Evolutionary conservation across 768 basidiomycete species (phyloP).

Genomic region (Rhizopogon rudus): DNA sequence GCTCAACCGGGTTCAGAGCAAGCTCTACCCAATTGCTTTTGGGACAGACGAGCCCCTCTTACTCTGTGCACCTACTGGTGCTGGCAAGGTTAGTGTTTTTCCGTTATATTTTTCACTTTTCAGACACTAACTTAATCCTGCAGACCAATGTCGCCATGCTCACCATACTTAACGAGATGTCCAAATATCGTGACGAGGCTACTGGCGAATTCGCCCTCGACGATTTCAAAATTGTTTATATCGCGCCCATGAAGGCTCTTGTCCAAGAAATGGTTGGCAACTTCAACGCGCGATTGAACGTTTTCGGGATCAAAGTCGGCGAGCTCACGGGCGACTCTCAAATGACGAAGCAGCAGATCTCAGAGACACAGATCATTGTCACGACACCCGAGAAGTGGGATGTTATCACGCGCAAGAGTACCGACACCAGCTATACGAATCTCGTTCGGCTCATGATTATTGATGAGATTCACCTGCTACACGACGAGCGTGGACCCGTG

Average conservation of each 20-base stretch:
- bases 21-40: slow-evolving; percentile 89
- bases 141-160: slow-evolving; percentile 99
- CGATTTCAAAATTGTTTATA: slow-evolving; percentile 94
- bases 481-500: slow-evolving; percentile 97
- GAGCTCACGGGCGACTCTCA: slow-evolving; percentile 97
- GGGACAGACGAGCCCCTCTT: slow-evolving; percentile 92
- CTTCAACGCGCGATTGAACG: slow-evolving; percentile 70
- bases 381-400: slow-evolving; percentile 99
- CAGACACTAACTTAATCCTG: slow-evolving; percentile 7
- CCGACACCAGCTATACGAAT: slow-evolving; percentile 95
- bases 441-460: slow-evolving; percentile 95
- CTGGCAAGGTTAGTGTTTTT: slow-evolving; percentile 77
- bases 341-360: slow-evolving; percentile 96
- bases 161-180: slow-evolving; percentile 85
- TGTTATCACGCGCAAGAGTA: slow-evolving; percentile 96
- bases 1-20: slow-evolving; percentile 91
- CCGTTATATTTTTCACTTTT: background rate
- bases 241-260: slow-evolving; percentile 99
- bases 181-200: slow-evolving; percentile 79
- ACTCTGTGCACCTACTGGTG: slow-evolving; percentile 96
- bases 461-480: slow-evolving; percentile 95
- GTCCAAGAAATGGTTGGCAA: slow-evolving; percentile 99
- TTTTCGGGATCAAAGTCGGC: slow-evolving; percentile 78
- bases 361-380: slow-evolving; percentile 97
- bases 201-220: slow-evolving; percentile 81